Conservation (phyloP, 345 rosid species). For the Pistacia atlantica region DNA sequence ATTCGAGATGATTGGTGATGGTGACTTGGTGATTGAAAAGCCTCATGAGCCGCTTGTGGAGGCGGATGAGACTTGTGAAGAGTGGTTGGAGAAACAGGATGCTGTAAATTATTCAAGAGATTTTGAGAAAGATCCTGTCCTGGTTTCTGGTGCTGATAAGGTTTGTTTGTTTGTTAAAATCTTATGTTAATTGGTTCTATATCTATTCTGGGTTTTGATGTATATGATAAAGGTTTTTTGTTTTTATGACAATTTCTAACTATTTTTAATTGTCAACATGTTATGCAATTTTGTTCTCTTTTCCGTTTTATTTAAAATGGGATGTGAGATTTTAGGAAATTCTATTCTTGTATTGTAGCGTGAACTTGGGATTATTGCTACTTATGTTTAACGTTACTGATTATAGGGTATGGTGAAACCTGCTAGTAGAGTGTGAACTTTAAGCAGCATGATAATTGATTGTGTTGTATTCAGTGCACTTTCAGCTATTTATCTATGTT, state of each 20-base stretch:
- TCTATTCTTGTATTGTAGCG: neutral
- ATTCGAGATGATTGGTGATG: constrained; percentile 16
- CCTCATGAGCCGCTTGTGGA: constrained; percentile 21
- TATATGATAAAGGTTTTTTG: neutral
- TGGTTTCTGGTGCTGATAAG: constrained; percentile 58
- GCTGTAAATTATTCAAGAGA: constrained; percentile 66
- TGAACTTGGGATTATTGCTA: neutral
- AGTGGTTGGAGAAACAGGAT: constrained; percentile 79
- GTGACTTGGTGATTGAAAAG: neutral
- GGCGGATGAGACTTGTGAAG: constrained; percentile 62
- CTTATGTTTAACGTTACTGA: neutral
- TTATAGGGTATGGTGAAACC: neutral
- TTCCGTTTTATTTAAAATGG: neutral
- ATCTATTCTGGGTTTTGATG: neutral
- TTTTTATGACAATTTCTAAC: neutral
- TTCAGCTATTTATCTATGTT: neutral
- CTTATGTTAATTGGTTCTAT: neutral
- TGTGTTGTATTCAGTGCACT: neutral
- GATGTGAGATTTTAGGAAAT: neutral
- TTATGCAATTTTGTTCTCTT: neutral
- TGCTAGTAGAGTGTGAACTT: neutral
- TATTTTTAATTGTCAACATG: neutral
- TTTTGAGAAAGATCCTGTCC: constrained; percentile 70
- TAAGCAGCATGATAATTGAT: neutral
- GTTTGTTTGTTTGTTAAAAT: constrained; percentile 24